Evolutionary conservation across 176 grass and related monocot genomes (phyloP).

Genomic region (Ananas comosus): DNA sequence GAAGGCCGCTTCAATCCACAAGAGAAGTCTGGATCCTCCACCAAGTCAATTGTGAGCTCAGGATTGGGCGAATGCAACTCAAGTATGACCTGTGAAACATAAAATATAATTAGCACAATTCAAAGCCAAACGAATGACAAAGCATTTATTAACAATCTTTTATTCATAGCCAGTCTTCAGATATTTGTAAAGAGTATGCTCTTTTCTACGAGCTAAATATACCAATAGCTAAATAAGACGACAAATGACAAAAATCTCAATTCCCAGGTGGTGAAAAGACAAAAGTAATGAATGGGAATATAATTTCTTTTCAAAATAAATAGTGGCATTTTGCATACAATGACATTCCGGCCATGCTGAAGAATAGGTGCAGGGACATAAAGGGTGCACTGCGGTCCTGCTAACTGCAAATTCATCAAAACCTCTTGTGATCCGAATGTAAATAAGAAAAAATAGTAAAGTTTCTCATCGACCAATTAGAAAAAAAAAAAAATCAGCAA

Average conservation of each 20-base stretch:
- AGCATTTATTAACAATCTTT: no score
- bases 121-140: no score
- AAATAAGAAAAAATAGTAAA: constrained; percentile 13
- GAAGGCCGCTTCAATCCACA: background rate
- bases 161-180: no score
- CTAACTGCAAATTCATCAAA: constrained; percentile 30
- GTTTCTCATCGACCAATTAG: background rate
- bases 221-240: background rate
- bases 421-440: constrained; percentile 12
- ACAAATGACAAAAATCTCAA: background rate
- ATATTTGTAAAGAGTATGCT: background rate
- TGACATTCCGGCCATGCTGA: constrained; percentile 51
- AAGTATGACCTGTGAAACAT: background rate
- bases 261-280: background rate
- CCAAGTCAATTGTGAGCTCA: background rate
- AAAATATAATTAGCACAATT: no score
- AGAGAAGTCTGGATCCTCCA: constrained; percentile 2
- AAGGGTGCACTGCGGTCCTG: constrained; percentile 76
- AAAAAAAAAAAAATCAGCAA: background rate
- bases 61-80: constrained; percentile 5
- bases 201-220: background rate
- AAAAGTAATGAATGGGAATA: background rate
- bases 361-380: constrained; percentile 82
- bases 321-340: constrained; percentile 44
- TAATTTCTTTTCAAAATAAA: constrained; percentile 3